These are phyloP conservation scores for Suillus subaureus DNA, from an alignment of 768 basidiomycete species.

Conservation along the genomic window DNA sequence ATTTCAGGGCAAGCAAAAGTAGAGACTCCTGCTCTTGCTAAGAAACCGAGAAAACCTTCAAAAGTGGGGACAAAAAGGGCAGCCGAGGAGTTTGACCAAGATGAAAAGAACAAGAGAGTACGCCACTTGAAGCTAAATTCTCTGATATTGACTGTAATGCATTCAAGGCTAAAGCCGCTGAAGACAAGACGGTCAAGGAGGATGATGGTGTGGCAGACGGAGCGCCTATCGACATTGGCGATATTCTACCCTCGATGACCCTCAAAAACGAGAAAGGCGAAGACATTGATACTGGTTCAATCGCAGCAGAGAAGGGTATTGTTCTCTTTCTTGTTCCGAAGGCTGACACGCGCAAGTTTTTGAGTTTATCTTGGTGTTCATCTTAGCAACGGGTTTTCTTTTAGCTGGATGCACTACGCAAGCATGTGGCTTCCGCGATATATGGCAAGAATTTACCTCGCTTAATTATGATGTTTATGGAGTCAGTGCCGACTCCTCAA, in stretches of 20 bases:
- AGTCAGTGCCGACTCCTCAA: slow-evolving; percentile 75
- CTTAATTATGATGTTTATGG: slow-evolving; percentile 76
- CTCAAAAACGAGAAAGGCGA: slow-evolving; percentile 87
- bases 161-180: slow-evolving; percentile 20
- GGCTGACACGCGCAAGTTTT: slow-evolving; percentile 77
- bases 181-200: slow-evolving; percentile 26
- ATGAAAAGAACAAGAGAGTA: slow-evolving; percentile 39
- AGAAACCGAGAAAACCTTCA: slow-evolving; percentile 25
- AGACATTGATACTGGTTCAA: slow-evolving; percentile 66
- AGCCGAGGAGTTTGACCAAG: slow-evolving; percentile 26
- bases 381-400: slow-evolving; percentile 2
- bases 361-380: slow-evolving; percentile 7
- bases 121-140: neutral
- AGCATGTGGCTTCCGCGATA: slow-evolving; percentile 90
- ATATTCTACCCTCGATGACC: slow-evolving; percentile 67
- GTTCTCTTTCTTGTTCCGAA: slow-evolving; percentile 85
- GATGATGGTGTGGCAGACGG: slow-evolving; percentile 15
- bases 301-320: slow-evolving; percentile 72
- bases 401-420: slow-evolving; percentile 89
- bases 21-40: slow-evolving; percentile 24
- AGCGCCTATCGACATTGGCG: slow-evolving; percentile 66
- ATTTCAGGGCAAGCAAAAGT: slow-evolving; percentile 48
- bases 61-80: slow-evolving; percentile 40
- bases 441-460: slow-evolving; percentile 72
- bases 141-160: slow-evolving; percentile 13